These are phyloP conservation scores for Sugiyamaella castrensis DNA, from an alignment of 1,139 yeast genomes.

Conservation along the genomic window DNA sequence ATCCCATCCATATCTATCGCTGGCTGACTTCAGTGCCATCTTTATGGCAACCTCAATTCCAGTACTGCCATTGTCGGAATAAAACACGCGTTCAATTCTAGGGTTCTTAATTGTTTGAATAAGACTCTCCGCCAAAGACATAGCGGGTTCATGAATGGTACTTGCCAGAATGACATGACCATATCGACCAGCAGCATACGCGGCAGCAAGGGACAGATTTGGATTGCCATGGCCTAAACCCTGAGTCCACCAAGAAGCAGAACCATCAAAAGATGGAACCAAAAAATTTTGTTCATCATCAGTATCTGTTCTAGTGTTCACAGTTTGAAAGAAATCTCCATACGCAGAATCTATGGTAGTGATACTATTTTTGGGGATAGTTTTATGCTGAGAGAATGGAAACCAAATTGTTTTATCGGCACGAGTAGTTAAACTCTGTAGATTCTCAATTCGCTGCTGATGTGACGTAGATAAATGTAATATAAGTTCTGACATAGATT, in stretches of 20 bases:
- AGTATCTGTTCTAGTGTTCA: background rate
- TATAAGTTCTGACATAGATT: slow-evolving; percentile 15
- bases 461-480: slow-evolving; percentile 19
- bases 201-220: slow-evolving; percentile 29
- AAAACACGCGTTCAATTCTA: slow-evolving; percentile 28
- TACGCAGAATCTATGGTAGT: slow-evolving; percentile 32
- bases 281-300: background rate
- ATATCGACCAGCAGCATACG: slow-evolving; percentile 33
- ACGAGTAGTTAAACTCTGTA: slow-evolving; percentile 23
- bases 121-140: slow-evolving; percentile 27
- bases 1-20: slow-evolving; percentile 25
- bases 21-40: slow-evolving; percentile 32
- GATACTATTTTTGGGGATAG: slow-evolving; percentile 22
- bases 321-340: slow-evolving; percentile 27
- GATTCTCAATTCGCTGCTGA: slow-evolving; percentile 15
- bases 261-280: slow-evolving; percentile 29
- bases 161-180: slow-evolving; percentile 34
- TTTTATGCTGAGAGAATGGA: slow-evolving; percentile 33
- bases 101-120: slow-evolving; percentile 23
- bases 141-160: slow-evolving; percentile 32
- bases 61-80: slow-evolving; percentile 34
- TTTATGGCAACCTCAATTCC: slow-evolving; percentile 33
- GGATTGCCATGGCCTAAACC: slow-evolving; percentile 33
- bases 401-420: slow-evolving; percentile 32
- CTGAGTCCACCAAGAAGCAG: slow-evolving; percentile 37